Conservation (phyloP, 768 basidiomycete species). For the Astraeus odoratus region DNA sequence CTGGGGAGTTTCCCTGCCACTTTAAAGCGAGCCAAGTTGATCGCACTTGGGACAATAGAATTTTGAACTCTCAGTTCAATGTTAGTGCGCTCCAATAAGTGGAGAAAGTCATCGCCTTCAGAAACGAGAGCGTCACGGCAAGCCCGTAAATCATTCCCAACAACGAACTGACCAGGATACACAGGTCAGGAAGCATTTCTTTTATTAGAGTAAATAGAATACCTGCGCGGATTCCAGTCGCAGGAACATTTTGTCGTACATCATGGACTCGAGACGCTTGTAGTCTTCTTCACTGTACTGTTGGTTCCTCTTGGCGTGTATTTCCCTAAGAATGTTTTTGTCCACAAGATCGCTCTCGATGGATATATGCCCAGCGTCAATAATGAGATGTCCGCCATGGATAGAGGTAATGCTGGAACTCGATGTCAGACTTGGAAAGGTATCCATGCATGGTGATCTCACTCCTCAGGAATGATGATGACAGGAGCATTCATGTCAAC, state of each 20-base stretch:
- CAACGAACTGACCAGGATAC: slow-evolving; percentile 58
- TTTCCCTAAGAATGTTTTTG: slow-evolving; percentile 68
- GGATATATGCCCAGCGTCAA: slow-evolving; percentile 96
- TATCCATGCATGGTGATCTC: slow-evolving; percentile 15
- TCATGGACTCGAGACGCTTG: slow-evolving; percentile 75
- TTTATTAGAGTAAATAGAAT: slow-evolving; percentile 7
- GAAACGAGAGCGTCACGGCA: slow-evolving; percentile 75
- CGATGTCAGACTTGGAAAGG: slow-evolving; percentile 5
- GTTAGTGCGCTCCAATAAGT: slow-evolving; percentile 88
- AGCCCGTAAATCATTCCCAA: slow-evolving; percentile 76
- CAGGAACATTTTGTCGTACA: slow-evolving; percentile 90
- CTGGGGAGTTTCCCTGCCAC: slow-evolving; percentile 82
- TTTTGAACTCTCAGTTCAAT: slow-evolving; percentile 86
- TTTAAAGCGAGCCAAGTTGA: slow-evolving; percentile 83
- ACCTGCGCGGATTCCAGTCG: slow-evolving; percentile 89
- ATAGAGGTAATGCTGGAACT: slow-evolving; percentile 60
- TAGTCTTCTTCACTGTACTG: slow-evolving; percentile 87
- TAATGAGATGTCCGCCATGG: slow-evolving; percentile 76
- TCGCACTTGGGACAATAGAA: slow-evolving; percentile 81
- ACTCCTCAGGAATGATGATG: slow-evolving; percentile 96
- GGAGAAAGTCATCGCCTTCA: slow-evolving; percentile 52
- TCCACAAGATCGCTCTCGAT: slow-evolving; percentile 87
- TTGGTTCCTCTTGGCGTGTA: slow-evolving; percentile 78
- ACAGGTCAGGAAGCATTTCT: slow-evolving; percentile 3
- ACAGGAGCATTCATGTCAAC: slow-evolving; percentile 96